Percentiles rank a stretch among this genome's conserved stretches.
phyloP scores from a whole-genome alignment of 164 flowering plant species.

The Protea cynaroides region DNA sequence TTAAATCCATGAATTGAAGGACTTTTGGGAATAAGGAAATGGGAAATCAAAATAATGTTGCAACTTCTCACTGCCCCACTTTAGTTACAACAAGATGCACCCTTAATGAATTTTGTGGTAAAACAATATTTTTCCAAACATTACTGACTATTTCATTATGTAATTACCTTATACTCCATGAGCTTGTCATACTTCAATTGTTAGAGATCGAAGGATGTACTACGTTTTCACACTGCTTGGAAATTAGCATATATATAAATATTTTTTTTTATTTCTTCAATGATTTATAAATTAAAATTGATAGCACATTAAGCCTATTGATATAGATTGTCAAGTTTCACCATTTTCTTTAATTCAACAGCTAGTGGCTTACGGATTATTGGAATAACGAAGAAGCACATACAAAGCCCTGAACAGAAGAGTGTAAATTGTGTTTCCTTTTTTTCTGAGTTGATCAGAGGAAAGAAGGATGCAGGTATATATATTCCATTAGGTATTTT shows the following conservation, averaged over 20 bases:
- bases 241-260: not conserved
- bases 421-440: slow-evolving; percentile 25
- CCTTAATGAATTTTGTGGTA: too few relatives aligned
- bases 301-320: not conserved
- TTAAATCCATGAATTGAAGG: too few relatives aligned
- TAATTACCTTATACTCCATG: too few relatives aligned
- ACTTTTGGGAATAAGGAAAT: too few relatives aligned
- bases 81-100: too few relatives aligned
- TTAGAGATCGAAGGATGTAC: not conserved
- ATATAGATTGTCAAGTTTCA: not conserved
- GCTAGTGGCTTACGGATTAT: slow-evolving; percentile 37
- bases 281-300: not conserved
- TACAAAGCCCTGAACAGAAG: slow-evolving; percentile 18
- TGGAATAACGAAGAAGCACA: slow-evolving; percentile 19
- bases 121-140: too few relatives aligned
- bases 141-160: too few relatives aligned
- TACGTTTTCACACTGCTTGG: not conserved
- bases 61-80: too few relatives aligned
- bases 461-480: slow-evolving; percentile 23
- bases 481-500: too few relatives aligned
- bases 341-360: slow-evolving; percentile 17
- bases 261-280: not conserved
- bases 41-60: too few relatives aligned
- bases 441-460: slow-evolving; percentile 18
- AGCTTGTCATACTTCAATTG: not conserved